Evolutionary conservation across 192 early-diverging fungal genomes (phyloP).

Genomic region (Coemansia sp.): DNA sequence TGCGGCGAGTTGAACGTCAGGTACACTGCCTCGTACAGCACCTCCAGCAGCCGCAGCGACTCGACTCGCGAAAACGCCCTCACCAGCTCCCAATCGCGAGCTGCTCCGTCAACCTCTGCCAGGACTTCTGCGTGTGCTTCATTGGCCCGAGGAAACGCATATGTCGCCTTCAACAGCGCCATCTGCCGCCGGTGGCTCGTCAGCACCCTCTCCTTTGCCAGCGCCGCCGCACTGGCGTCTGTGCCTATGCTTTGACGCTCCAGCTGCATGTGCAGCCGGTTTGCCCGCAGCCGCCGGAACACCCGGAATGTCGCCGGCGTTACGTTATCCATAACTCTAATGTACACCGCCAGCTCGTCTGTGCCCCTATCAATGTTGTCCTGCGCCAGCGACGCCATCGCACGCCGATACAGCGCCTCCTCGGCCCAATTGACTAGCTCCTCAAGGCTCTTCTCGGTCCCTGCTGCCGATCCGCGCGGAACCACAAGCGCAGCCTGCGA

Average conservation of each 20-base stretch:
- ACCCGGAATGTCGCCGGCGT: conserved; percentile 53
- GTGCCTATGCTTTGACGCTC: conserved; percentile 42
- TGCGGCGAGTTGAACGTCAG: conserved; percentile 72
- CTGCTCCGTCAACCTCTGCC: conserved; percentile 63
- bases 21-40: conserved; percentile 63
- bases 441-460: conserved; percentile 21
- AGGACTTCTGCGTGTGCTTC: conserved; percentile 61
- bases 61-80: conserved; percentile 56
- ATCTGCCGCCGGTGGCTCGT: conserved; percentile 62
- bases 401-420: conserved; percentile 66
- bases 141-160: conserved; percentile 62
- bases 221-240: conserved; percentile 23
- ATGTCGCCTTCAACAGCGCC: conserved; percentile 56
- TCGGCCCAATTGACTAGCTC: conserved; percentile 69
- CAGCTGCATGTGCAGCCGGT: conserved; percentile 54
- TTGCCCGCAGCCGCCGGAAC: conserved; percentile 57
- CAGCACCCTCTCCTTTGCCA: conserved; percentile 45
- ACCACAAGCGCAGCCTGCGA: conserved; percentile 40
- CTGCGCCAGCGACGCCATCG: conserved; percentile 49
- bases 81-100: conserved; percentile 60
- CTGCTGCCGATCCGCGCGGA: conserved; percentile 34
- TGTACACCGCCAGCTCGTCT: conserved; percentile 37
- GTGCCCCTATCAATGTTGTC: conserved; percentile 13
- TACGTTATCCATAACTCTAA: conserved; percentile 43
- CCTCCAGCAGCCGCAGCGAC: conserved; percentile 58